Conservation (phyloP, 1,139 yeast genomes). For the Kurtzmaniella quercitrusa region DNA sequence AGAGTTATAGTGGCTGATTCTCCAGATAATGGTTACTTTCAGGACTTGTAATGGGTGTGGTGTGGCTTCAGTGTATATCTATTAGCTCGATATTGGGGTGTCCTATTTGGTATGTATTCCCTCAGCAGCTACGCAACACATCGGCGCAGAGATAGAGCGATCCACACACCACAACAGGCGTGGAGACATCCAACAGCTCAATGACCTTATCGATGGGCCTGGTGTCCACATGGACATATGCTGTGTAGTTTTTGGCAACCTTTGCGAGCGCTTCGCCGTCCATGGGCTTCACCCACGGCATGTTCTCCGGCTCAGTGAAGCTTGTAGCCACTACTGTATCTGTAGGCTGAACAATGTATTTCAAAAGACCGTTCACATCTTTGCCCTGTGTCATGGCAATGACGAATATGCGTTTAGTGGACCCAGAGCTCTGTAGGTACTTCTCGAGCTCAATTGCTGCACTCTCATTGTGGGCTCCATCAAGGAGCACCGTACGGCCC, state of each 20-base stretch:
- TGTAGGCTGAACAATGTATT: slow-evolving; percentile 39
- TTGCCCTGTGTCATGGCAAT: slow-evolving; percentile 79
- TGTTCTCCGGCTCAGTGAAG: slow-evolving; percentile 71
- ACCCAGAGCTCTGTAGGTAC: slow-evolving; percentile 18
- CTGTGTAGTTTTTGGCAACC: slow-evolving; percentile 26
- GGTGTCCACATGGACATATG: slow-evolving; percentile 18
- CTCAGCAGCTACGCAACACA: slow-evolving; percentile 33
- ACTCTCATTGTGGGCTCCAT: slow-evolving; percentile 90
- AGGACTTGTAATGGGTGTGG: too few relatives aligned
- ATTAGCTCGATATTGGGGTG: too few relatives aligned
- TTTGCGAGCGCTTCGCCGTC: slow-evolving; percentile 32
- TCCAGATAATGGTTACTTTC: too few relatives aligned
- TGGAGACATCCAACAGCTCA: slow-evolving; percentile 20
- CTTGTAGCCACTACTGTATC: slow-evolving; percentile 61
- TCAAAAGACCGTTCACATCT: slow-evolving; percentile 47
- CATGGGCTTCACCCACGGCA: slow-evolving; percentile 83
- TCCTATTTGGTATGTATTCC: too few relatives aligned
- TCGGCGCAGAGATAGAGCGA: slow-evolving; percentile 76
- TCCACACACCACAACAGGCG: slow-evolving; percentile 59
- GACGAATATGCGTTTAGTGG: slow-evolving; percentile 50
- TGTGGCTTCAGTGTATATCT: too few relatives aligned
- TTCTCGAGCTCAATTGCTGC: slow-evolving; percentile 68
- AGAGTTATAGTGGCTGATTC: too few relatives aligned
- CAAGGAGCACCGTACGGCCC: slow-evolving; percentile 48
- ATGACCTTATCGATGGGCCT: slow-evolving; percentile 9